Evolutionary conservation across 2,329 filamentous ascomycete species (phyloP).

Genomic region (Phialemonium atrogriseum): DNA sequence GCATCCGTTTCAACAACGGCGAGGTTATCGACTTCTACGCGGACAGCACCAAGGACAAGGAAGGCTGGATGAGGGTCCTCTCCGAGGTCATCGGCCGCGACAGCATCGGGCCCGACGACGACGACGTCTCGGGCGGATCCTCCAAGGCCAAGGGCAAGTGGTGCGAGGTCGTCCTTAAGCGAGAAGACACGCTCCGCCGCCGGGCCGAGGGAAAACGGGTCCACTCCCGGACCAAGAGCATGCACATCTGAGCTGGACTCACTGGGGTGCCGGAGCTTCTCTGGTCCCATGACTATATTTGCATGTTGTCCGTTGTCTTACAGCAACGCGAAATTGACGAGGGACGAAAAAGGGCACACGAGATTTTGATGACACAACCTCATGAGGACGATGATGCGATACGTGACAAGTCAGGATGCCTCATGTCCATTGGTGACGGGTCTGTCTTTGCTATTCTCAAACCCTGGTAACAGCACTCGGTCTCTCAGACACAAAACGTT

Average conservation of each 20-base stretch:
- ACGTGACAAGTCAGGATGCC: too few relatives aligned
- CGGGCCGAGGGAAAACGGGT: constrained; percentile 42
- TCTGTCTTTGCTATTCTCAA: too few relatives aligned
- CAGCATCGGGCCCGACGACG: constrained; percentile 37
- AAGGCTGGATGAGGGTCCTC: constrained; percentile 88
- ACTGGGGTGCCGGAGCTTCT: too few relatives aligned
- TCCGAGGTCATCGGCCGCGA: constrained; percentile 58
- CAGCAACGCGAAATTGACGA: too few relatives aligned
- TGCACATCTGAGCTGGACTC: constrained; percentile 32
- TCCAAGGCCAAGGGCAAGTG: constrained; percentile 46
- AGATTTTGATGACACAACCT: too few relatives aligned
- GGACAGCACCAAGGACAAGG: constrained; percentile 78
- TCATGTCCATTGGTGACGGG: too few relatives aligned
- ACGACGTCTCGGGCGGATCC: constrained; percentile 28
- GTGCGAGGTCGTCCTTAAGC: constrained; percentile 60
- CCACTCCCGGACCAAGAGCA: constrained; percentile 52
- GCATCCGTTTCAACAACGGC: constrained; percentile 95
- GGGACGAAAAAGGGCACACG: too few relatives aligned
- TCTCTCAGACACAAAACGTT: too few relatives aligned
- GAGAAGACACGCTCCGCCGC: constrained; percentile 50
- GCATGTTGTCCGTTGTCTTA: too few relatives aligned
- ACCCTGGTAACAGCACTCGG: too few relatives aligned
- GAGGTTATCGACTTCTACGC: constrained; percentile 99
- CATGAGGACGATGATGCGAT: too few relatives aligned
- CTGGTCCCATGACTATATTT: too few relatives aligned